Base-by-base conservation (phyloP, 2,329 filamentous ascomycete genomes). In the Verticillium klebahnii region DNA sequence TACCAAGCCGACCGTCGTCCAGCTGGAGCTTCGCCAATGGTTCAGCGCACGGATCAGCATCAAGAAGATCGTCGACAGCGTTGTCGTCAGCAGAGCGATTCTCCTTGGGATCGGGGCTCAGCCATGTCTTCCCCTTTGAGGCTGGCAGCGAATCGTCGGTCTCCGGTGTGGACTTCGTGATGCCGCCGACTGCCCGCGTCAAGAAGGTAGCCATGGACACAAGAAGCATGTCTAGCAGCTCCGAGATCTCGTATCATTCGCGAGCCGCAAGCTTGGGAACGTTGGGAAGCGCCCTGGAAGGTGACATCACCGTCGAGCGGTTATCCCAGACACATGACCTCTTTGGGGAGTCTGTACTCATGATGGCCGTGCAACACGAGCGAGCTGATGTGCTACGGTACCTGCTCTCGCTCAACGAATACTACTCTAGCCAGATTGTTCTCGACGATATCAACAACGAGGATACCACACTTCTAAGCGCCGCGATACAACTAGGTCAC, bases 101-200 rank as follows among this genome's bases (percentile, higher is more conserved):
- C 64, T 87, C 84, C 2, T 75, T 77, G 60, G 85, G 84, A 1
- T 82, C 83, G 1, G 84, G 82, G 3, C 78, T 98, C 4, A 85
- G 89, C 59, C 94, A 98, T 71, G 93, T 98, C 1, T 97, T 97
- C 68, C 94, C 93, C 0, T 98, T 97, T 65, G 91, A 96, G 72
- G 66, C 68, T 6, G 56, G 60, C 25, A 39, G 60, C 19, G 61
- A 56, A 14, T 74, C 78, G 2, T 66, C 71, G 3, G 9, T 19
- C n/a, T 52, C 45, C 2, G 64, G 64, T 56, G 67, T 60, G 2
- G 68, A 72, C 2, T 63, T 69, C 9, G 69, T 75, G 3, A 60
- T 71, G 2, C 65, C 70, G 15, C 74, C 78, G 2, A 70, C 76
- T 5, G 86, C 85, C 62, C 85, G 83, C 67, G 77, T 84, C 39